Evolutionary conservation across 441 rosid species (phyloP).

Genomic region (Macaranga tanarius): DNA sequence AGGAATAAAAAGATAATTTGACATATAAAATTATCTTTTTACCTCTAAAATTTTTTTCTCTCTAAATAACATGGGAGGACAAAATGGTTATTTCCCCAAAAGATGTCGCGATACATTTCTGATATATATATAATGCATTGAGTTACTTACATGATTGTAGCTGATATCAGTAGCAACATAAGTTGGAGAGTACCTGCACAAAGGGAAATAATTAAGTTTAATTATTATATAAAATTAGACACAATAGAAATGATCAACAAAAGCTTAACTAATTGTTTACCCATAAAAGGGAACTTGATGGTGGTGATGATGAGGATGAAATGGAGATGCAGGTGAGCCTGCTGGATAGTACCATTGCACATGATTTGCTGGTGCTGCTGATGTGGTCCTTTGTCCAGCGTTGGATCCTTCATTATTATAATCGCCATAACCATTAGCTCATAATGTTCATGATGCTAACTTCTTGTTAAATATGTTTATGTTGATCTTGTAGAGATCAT

Average conservation of each 20-base stretch:
- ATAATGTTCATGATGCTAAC: neutral
- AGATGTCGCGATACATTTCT: too few species aligned
- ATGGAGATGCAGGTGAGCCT: slow-evolving; percentile 46
- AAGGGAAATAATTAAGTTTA: neutral
- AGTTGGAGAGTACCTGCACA: slow-evolving; percentile 63
- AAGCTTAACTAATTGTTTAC: slow-evolving; percentile 25
- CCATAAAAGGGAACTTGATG: slow-evolving; percentile 77
- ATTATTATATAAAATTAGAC: neutral
- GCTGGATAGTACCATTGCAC: slow-evolving; percentile 79
- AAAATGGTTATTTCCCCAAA: too few species aligned
- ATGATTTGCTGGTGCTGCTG: slow-evolving; percentile 53
- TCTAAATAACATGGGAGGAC: too few species aligned
- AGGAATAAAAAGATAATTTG: too few species aligned
- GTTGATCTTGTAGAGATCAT: too few species aligned
- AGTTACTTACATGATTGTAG: slow-evolving; percentile 61
- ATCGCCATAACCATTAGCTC: neutral
- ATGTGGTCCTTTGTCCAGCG: slow-evolving; percentile 48
- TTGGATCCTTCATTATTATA: slow-evolving; percentile 41
- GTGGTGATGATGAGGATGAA: slow-evolving; percentile 49
- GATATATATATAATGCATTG: too few species aligned
- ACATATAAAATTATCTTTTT: too few species aligned
- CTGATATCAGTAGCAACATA: slow-evolving; percentile 57
- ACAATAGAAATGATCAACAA: neutral
- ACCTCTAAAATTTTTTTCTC: too few species aligned
- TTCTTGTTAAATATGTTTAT: too few species aligned